Evolutionary conservation across 2,329 filamentous ascomycete species (phyloP), one percentile per base, ranked within the genome.

Genomic region (Fusarium cyanostomum): DNA sequence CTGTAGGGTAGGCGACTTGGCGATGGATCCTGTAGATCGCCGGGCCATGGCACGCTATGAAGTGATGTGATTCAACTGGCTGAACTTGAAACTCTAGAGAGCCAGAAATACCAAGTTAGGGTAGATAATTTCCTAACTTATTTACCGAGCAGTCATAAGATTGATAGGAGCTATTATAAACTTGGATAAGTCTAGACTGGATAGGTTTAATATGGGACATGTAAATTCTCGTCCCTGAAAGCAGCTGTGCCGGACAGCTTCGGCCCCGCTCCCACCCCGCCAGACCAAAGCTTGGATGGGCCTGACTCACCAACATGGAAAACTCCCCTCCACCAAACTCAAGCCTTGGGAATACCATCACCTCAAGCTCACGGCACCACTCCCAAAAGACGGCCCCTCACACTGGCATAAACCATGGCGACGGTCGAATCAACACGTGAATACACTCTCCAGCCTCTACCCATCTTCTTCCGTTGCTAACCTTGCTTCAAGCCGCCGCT

Each of bases 241-340:
- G 10, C 13, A 13, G 8, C 33, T 30, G 35, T 26, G 53, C 37
- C 53, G 52, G 59, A 52, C 59, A 53, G 35, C 38, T 34, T 48
- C 62, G 49, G 67, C 67, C 67, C 67, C 67, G 52, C 63, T 67
- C 59, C 54, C 55, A 53, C 57, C 68, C 68, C 68, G 66, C 68
- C 62, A 70, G 62, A 69, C 52, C 52, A 51, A 15, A 34, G 39
- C 31, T 15, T 43, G 45, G 16, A 46, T 16, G n/a, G 15, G 26
- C 42, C 45, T 64, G 62, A 70, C 65, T 70, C 68, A 70, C 64
- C 60, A 52, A 33, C 54, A 35, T 60, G 42, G 39, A 70, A 68
- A 71, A 65, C 52, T 66, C 56, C 56, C 65, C 58, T 70, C 60
- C 18, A 67, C 57, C 54, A 61, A 49, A 61, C 42, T 46, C 35